These are phyloP conservation scores for Globisporangium parvum DNA, from an alignment of 352 stramenopile species.

Conservation along the genomic window DNA sequence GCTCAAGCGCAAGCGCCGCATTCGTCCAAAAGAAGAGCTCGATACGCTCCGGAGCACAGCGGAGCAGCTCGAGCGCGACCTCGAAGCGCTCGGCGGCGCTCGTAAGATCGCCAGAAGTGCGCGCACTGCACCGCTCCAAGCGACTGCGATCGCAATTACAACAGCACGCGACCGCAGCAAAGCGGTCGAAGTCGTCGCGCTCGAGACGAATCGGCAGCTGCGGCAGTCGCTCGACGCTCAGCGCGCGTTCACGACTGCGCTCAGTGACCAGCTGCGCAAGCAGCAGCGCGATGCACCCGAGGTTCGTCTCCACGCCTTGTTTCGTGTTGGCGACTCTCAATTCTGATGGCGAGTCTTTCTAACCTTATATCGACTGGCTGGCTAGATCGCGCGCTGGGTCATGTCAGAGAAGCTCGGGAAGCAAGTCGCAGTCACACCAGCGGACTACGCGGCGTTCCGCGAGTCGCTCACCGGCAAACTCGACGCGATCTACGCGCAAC, in stretches of 20 bases:
- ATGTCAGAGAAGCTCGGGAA: conserved; percentile 4
- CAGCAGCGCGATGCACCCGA: background rate
- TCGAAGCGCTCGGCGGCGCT: background rate
- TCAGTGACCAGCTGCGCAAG: background rate
- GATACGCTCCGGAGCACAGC: conserved; percentile 5
- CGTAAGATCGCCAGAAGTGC: background rate
- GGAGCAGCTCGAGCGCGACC: conserved; percentile 1
- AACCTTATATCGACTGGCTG: background rate
- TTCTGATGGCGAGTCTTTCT: too few relatives aligned
- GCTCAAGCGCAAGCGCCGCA: conserved; percentile 6
- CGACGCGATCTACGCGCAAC: conserved; percentile 8
- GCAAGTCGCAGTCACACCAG: background rate
- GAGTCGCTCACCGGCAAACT: conserved; percentile 3
- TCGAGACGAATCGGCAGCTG: conserved; percentile 8
- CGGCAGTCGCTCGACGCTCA: conserved; percentile 4
- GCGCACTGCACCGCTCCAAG: background rate
- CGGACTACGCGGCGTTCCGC: conserved; percentile 4
- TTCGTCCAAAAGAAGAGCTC: conserved; percentile 10
- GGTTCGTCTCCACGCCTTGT: too few relatives aligned
- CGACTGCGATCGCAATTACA: background rate
- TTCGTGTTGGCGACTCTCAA: too few relatives aligned
- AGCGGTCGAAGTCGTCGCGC: background rate
- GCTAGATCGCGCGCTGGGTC: background rate
- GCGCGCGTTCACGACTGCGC: conserved; percentile 1
- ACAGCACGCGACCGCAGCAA: background rate